phyloP scores from a whole-genome alignment of 352 stramenopile genomes.

The Pythium vanterpoolii region DNA sequence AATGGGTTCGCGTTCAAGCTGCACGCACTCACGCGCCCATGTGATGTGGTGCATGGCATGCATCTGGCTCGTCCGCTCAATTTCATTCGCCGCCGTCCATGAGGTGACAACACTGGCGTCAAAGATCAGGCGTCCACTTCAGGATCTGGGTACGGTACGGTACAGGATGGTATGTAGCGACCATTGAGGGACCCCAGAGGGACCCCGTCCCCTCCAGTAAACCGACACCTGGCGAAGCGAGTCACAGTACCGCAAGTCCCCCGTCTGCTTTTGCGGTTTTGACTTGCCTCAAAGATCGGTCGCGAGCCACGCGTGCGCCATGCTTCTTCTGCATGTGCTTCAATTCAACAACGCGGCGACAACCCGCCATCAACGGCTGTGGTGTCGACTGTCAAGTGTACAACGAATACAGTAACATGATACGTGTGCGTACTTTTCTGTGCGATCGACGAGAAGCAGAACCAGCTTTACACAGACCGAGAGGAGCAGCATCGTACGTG shows the following conservation, averaged over 20 bases:
- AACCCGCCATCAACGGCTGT: not conserved
- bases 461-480: not conserved
- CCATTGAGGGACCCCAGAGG: not conserved
- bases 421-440: not conserved
- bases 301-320: not conserved
- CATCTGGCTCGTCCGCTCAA: constrained; percentile 18
- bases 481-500: not conserved
- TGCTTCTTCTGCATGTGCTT: constrained; percentile 14
- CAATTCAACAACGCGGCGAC: constrained; percentile 16
- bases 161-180: no score
- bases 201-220: not conserved
- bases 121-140: not conserved
- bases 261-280: constrained; percentile 20
- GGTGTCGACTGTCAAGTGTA: no score
- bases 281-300: constrained; percentile 2
- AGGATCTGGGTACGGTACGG: no score
- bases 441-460: not conserved
- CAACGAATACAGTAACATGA: no score
- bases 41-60: not conserved
- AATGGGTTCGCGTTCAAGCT: not conserved
- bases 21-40: not conserved
- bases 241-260: not conserved
- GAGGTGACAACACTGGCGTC: not conserved
- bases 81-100: constrained; percentile 17
- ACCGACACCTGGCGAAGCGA: not conserved